Evolutionary conservation across 331 rosid species (phyloP).

Genomic region (Quercus tomentella): DNA sequence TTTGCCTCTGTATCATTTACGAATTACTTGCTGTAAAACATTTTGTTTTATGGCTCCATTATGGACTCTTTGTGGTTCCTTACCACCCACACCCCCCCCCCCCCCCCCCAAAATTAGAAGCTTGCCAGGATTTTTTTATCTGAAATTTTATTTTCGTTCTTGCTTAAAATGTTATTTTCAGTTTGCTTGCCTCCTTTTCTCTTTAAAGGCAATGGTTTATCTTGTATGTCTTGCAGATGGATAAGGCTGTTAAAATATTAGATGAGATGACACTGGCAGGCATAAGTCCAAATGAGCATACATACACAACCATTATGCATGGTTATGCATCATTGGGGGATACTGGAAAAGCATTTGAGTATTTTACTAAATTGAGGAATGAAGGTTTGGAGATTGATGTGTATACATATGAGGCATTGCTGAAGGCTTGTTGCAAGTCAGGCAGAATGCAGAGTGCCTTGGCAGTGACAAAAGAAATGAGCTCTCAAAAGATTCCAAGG

Average conservation of each 20-base stretch:
- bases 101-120: neutral
- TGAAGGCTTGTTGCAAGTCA: constrained; percentile 96
- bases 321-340: constrained; percentile 96
- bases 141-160: neutral
- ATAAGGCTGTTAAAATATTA: constrained; percentile 70
- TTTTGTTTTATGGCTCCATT: neutral
- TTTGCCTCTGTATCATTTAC: neutral
- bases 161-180: neutral
- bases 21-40: neutral
- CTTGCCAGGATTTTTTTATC: neutral
- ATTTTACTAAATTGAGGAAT: constrained; percentile 65
- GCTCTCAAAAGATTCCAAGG: constrained; percentile 71
- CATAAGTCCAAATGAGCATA: constrained; percentile 72
- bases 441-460: constrained; percentile 99
- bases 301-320: constrained; percentile 90
- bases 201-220: neutral
- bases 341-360: constrained; percentile 84
- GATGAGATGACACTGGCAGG: constrained; percentile 91
- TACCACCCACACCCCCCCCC: no score
- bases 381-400: constrained; percentile 86
- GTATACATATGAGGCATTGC: constrained; percentile 83
- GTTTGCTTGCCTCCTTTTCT: neutral
- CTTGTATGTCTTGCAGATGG: constrained; percentile 60
- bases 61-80: neutral
- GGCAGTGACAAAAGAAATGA: constrained; percentile 92